Evolutionary conservation across 106 monocot species (phyloP).

Genomic region (Cymbidium sinense): DNA sequence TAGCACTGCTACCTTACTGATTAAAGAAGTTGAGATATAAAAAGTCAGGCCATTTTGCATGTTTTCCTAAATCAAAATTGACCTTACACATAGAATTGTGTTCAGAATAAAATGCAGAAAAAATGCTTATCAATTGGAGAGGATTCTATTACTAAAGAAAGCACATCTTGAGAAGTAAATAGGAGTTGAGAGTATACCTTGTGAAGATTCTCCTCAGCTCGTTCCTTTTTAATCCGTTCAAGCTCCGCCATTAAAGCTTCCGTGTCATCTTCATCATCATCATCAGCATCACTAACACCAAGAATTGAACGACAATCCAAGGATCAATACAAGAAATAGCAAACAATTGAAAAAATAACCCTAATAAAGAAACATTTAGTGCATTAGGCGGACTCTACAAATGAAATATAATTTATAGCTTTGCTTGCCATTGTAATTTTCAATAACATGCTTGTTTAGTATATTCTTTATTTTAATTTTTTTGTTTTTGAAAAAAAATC

Average conservation of each 20-base stretch:
- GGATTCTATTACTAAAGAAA: not conserved
- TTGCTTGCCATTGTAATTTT: not conserved
- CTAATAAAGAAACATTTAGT: not conserved
- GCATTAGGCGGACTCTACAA: not conserved
- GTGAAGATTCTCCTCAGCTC: slow-evolving; percentile 75
- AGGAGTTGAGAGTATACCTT: slow-evolving; percentile 34
- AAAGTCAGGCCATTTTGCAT: not conserved
- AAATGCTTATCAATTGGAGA: not conserved
- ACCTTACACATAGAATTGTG: no score
- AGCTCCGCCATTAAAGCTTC: slow-evolving; percentile 89
- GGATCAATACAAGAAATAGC: no score
- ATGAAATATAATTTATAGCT: not conserved
- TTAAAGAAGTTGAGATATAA: not conserved
- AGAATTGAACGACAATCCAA: slow-evolving; percentile 3
- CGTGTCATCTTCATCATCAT: slow-evolving; percentile 89
- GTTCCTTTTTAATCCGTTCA: slow-evolving; percentile 81
- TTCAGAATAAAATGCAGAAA: no score
- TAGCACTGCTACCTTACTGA: no score
- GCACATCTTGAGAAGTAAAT: not conserved
- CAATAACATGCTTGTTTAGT: no score
- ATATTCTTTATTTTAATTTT: no score
- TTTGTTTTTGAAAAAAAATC: no score
- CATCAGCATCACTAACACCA: slow-evolving; percentile 53
- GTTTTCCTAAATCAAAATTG: not conserved
- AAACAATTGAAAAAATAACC: not conserved